Base-by-base conservation (phyloP, 352 stramenopile species). In the Pseudoperonospora humuli region DNA sequence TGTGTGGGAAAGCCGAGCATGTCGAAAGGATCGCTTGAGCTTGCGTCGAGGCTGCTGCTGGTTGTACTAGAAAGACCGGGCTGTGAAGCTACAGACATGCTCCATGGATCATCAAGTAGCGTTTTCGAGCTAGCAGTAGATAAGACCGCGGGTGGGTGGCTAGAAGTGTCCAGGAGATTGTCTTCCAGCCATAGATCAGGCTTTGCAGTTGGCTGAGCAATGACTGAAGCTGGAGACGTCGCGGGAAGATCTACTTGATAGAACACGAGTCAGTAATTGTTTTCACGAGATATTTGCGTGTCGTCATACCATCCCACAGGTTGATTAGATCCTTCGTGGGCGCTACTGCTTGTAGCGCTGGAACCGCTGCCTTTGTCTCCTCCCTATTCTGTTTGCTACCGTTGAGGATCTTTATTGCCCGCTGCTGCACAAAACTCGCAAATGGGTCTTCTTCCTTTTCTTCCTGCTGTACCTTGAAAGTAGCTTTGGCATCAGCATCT, bases 381-480 rank as follows among this genome's bases (percentile, higher is more conserved):
- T 52, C 28, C 9, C 33, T 32, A 33, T 64, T 50, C 17, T 57
- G 47, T 19, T 64, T 47, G 34, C 28, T 62, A 21, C 41, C 52
- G n/a, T 40, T 58, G 5, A 59, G 36, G 25, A 68, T 49, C 23
- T 84, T 80, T 3, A 50, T 63, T 15, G 60, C 64, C 3, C 75
- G 68, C 38, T 81, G 56, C 14, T 72, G 34, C 34, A 81, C 72
- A 27, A 87, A 87, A 38, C 59, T 78, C 3, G 62, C 72, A 27
- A 87, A 85, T 19, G 70, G 65, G 45, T 87, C 71, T 5, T 83
- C 75, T 4, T 79, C 62, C 6, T 84, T 51, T 0, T 58, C 54
- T 37, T 67, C 53, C 15, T 70, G 45, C 7, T 21, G 19, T 33
- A 27, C n/a, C 41, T 50, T 50, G 7, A 32, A 25, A 26, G 29